These are phyloP conservation scores for Rhodotorula babjevae DNA, from an alignment of 768 basidiomycete genomes.

Conservation along the genomic window DNA sequence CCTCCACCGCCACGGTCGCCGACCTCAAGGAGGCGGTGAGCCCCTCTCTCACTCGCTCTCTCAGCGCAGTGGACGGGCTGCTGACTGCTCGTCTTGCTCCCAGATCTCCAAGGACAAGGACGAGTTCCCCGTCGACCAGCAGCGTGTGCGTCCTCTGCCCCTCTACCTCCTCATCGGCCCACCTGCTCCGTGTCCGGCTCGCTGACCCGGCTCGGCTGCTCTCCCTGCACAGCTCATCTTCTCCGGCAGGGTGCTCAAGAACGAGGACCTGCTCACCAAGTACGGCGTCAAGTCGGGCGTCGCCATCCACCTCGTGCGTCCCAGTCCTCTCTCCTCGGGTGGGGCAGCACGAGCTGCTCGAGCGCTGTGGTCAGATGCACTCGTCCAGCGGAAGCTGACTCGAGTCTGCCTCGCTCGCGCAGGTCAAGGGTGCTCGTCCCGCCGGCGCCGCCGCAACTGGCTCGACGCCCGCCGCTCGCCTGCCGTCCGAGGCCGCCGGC, in stretches of 20 bases:
- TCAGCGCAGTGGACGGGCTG: too few species aligned
- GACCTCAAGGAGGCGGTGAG: constrained; percentile 89
- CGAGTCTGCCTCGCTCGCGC: not conserved
- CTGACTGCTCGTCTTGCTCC: too few species aligned
- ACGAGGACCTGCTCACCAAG: constrained; percentile 30
- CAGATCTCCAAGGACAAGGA: constrained; percentile 11
- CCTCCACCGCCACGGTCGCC: constrained; percentile 72
- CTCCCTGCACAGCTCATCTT: constrained; percentile 61
- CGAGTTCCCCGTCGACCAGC: constrained; percentile 57
- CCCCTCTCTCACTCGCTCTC: constrained; percentile 42
- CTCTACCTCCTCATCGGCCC: not conserved
- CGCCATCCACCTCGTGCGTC: constrained; percentile 31
- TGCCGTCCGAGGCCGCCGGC: constrained; percentile 50
- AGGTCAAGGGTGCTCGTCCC: constrained; percentile 37
- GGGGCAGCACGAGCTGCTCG: too few species aligned
- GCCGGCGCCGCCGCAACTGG: constrained; percentile 36
- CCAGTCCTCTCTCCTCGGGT: not conserved
- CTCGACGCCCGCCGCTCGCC: constrained; percentile 74
- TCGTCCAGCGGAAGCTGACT: too few species aligned
- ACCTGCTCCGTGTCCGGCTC: not conserved
- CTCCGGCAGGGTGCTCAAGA: constrained; percentile 60
- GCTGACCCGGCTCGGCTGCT: not conserved
- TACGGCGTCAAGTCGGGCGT: constrained; percentile 31
- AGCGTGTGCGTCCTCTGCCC: constrained; percentile 51
- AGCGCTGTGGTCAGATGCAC: too few species aligned